Percentiles rank a stretch among this genome's conserved stretches.
phyloP scores from a whole-genome alignment of 108 stramenopile species.

The Nitzschia inconspicua region DNA sequence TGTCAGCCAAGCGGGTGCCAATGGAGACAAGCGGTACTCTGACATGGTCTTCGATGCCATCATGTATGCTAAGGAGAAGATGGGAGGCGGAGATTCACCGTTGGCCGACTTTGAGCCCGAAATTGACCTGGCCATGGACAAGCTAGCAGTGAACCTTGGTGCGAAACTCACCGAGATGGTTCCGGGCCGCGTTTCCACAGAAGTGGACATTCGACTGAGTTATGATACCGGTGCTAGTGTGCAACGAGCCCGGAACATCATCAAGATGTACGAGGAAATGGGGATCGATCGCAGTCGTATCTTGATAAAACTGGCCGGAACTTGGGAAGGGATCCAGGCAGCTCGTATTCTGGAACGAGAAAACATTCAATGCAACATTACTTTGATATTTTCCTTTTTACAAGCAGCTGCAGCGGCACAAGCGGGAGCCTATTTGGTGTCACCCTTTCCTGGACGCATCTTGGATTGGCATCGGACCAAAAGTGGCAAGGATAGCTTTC shows the following conservation, averaged over 20 bases:
- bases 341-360: constrained; percentile 88
- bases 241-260: constrained; percentile 83
- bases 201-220: constrained; percentile 94
- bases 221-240: constrained; percentile 89
- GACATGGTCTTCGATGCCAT: constrained; percentile 79
- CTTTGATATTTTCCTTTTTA: constrained; percentile 90
- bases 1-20: constrained; percentile 76
- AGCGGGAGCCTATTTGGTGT: constrained; percentile 90
- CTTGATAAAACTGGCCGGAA: constrained; percentile 97
- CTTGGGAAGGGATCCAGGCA: constrained; percentile 98
- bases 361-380: constrained; percentile 95
- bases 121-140: constrained; percentile 85
- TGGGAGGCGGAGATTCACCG: constrained; percentile 50
- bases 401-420: constrained; percentile 97
- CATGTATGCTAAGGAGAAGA: constrained; percentile 61
- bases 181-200: constrained; percentile 93
- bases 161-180: constrained; percentile 79
- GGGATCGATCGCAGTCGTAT: constrained; percentile 82
- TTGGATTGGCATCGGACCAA: constrained; percentile 93
- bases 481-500: constrained; percentile 45
- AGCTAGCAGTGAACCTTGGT: constrained; percentile 94
- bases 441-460: constrained; percentile 97
- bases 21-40: constrained; percentile 74
- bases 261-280: constrained; percentile 85
- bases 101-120: constrained; percentile 41